Base-by-base conservation (phyloP, 1,139 yeast species). In the Debaryomyces sp. region DNA sequence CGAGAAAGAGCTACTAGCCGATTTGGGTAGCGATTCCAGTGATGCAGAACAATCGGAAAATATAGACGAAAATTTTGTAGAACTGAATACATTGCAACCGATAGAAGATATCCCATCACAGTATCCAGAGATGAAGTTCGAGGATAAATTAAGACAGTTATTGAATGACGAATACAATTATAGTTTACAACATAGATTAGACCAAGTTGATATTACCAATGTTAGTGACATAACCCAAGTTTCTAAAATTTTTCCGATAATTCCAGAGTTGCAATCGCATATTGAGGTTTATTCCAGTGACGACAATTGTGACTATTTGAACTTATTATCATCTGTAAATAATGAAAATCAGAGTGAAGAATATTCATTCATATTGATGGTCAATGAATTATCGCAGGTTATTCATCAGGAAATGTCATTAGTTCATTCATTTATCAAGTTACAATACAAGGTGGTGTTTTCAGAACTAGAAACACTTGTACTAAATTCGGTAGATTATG, bases 391-490 rank as follows among this genome's bases (percentile, higher is more conserved):
- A 23, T 73, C 86, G 0, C 75, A 78, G 8, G 77, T 84, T 17
- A 77, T 89, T 8, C 75, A 78, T 45, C 72, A 73, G 35, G 95
- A 88, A 53, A 81, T 86, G 5, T 58, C 67, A 0, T 56, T 73
- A 7, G 64, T 86, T 10, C 81, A 82, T 53, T 66, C 73, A 13
- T 80, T 80, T 51, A 68, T 87, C 39, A 80, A 77, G 46, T 62
- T 75, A 5, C 74, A 76, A 36, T 91, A 89, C 59, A 69, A 75
- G 13, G 73, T 77, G 6, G 80, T 87, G 17, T 90, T 89, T 66
- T 84, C 89, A 0, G 97, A 90, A 57, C 70, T 91, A 47, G 87
- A 80, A 34, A 71, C 84, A 0, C 68, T 91, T 30, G 75, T 89
- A 0, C 70, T 81, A n/a, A 80, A 81, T 53, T 85, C 95, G 0